Conservation (phyloP, 2,329 filamentous ascomycete genomes). For the Penicillium crustosum region DNA sequence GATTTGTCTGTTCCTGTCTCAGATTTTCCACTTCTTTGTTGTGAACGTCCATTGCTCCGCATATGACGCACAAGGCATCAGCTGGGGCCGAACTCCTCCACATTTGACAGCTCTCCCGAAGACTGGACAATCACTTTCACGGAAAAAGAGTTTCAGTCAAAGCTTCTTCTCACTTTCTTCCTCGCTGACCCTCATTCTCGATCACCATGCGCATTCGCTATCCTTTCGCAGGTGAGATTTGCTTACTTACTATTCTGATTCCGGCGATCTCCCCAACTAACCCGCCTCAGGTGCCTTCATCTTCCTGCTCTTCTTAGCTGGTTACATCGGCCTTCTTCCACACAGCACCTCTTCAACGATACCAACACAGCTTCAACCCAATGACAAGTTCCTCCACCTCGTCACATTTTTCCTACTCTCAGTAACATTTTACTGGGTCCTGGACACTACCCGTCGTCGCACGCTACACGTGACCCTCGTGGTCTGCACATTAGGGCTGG, state of each 20-base stretch:
- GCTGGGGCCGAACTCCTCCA: slow-evolving; percentile 22
- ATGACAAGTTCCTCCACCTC: slow-evolving; percentile 88
- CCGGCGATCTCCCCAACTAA: slow-evolving; percentile 12
- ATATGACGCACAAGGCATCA: slow-evolving; percentile 32
- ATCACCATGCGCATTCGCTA: slow-evolving; percentile 76
- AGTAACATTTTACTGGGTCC: slow-evolving; percentile 86
- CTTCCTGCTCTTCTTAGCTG: slow-evolving; percentile 69
- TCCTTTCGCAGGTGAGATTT: slow-evolving; percentile 75
- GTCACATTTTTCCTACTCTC: slow-evolving; percentile 89
- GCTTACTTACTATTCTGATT: slow-evolving; percentile 4
- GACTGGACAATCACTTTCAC: not conserved
- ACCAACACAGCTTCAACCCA: slow-evolving; percentile 58
- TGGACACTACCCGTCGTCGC: slow-evolving; percentile 85
- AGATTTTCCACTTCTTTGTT: not conserved
- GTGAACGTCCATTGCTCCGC: slow-evolving; percentile 17
- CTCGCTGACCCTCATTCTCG: not conserved
- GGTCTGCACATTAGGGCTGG: slow-evolving; percentile 67
- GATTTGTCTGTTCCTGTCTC: not conserved
- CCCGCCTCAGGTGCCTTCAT: slow-evolving; percentile 59
- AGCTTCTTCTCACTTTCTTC: slow-evolving; percentile 1
- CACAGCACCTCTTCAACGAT: slow-evolving; percentile 39
- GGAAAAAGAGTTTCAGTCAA: not conserved
- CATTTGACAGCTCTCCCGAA: slow-evolving; percentile 11
- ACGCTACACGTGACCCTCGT: slow-evolving; percentile 79
- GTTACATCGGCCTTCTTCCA: slow-evolving; percentile 74